Evolutionary conservation across 2,329 filamentous ascomycete genomes (phyloP).

Genomic region (Trichoderma hamatum): DNA sequence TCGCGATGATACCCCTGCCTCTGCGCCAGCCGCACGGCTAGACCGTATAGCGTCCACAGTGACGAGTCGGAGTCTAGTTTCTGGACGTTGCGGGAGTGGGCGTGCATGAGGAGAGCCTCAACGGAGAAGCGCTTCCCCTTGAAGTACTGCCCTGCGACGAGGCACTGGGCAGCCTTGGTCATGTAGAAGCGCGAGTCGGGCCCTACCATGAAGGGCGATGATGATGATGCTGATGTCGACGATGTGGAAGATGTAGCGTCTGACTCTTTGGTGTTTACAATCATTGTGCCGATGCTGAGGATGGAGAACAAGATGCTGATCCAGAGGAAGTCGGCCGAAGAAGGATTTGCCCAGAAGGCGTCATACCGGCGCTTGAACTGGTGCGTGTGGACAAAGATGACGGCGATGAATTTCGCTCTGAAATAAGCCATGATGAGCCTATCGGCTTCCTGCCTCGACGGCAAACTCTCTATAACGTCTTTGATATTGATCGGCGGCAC

Average conservation of each 20-base stretch:
- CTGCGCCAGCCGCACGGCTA: constrained; percentile 53
- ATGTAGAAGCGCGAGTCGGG: constrained; percentile 40
- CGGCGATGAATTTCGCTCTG: constrained; percentile 43
- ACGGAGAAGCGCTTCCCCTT: constrained; percentile 50
- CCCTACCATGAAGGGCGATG: constrained; percentile 27
- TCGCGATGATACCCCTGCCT: constrained; percentile 57
- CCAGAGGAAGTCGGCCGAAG: constrained; percentile 50
- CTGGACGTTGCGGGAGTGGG: constrained; percentile 47
- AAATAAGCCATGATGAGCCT: constrained; percentile 45
- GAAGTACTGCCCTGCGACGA: constrained; percentile 53
- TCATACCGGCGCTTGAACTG: constrained; percentile 55
- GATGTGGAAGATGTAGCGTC: not conserved
- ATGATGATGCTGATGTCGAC: not conserved
- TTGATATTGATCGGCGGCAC: constrained; percentile 35
- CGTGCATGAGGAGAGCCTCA: constrained; percentile 53
- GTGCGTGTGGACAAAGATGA: constrained; percentile 45
- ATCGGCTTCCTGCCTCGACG: constrained; percentile 43
- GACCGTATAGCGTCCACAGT: constrained; percentile 52
- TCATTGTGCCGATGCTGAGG: constrained; percentile 45
- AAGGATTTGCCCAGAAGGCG: constrained; percentile 49
- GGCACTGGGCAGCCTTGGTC: constrained; percentile 49
- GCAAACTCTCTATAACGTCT: constrained; percentile 41
- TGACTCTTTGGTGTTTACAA: constrained; percentile 39
- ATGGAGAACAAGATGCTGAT: constrained; percentile 55
- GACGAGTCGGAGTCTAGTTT: constrained; percentile 47